A percentile compares a stretch with the other conserved stretches of the same genome.
Evolutionary conservation across 371 early-diverging fungal genomes (phyloP).

Genomic region (Mucor circinelloides): DNA sequence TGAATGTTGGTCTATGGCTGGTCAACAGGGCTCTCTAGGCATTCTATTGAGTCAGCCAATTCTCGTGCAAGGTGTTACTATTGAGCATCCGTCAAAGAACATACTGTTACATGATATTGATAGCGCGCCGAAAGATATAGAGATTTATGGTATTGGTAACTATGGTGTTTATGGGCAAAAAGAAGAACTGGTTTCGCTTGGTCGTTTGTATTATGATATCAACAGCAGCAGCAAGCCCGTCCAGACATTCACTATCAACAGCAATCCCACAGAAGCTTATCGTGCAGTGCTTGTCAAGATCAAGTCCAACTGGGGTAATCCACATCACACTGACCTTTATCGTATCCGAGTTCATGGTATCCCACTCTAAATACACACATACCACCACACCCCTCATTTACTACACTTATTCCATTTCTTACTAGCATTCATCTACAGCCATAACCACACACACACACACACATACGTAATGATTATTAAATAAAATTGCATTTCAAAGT

Average conservation of each 20-base stretch:
- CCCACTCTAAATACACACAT: constrained; percentile 4
- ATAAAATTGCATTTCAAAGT: background rate
- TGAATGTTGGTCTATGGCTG: constrained; percentile 21
- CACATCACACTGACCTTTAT: constrained; percentile 77
- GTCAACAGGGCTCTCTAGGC: constrained; percentile 4
- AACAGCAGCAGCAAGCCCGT: constrained; percentile 14
- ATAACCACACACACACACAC: background rate
- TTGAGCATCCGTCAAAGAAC: constrained; percentile 12
- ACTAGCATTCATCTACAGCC: background rate
- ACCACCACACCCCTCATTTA: background rate
- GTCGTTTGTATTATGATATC: constrained; percentile 22
- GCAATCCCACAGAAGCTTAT: constrained; percentile 22
- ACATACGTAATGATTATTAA: background rate
- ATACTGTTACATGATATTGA: background rate
- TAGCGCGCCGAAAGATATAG: constrained; percentile 9
- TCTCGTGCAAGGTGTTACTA: constrained; percentile 5
- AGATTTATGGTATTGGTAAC: background rate
- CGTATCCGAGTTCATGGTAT: constrained; percentile 77
- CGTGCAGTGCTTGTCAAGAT: constrained; percentile 54
- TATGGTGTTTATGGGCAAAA: background rate
- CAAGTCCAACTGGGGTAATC: constrained; percentile 74
- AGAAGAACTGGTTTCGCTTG: constrained; percentile 10
- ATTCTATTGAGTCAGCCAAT: constrained; percentile 16
- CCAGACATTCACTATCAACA: constrained; percentile 44
- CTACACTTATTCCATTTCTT: background rate